These are phyloP conservation scores for Penicillium sp. DNA, from an alignment of 2,329 filamentous ascomycete genomes.

Conservation along the genomic window DNA sequence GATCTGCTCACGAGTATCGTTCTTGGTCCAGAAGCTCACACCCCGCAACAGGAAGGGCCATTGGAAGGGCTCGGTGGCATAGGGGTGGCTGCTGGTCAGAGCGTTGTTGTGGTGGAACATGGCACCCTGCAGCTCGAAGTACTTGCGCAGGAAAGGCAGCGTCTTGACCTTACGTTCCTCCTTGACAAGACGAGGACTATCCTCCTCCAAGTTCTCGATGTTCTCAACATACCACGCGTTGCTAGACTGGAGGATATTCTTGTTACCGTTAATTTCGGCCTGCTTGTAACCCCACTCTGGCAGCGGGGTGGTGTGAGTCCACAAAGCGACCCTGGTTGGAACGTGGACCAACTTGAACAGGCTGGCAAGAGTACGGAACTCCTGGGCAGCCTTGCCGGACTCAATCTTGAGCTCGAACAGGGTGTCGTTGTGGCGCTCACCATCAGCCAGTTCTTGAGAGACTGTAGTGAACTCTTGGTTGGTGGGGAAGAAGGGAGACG, in stretches of 20 bases:
- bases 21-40: conserved; percentile 99
- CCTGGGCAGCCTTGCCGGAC: conserved; percentile 73
- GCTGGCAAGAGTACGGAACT: conserved; percentile 86
- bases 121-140: conserved; percentile 90
- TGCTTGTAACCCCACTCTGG: conserved; percentile 97
- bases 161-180: conserved; percentile 76
- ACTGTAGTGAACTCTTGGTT: conserved; percentile 98
- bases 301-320: conserved; percentile 93
- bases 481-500: conserved; percentile 91
- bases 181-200: conserved; percentile 72
- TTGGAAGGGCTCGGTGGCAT: conserved; percentile 89
- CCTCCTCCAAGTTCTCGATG: conserved; percentile 72
- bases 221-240: conserved; percentile 96
- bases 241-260: conserved; percentile 83
- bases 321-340: conserved; percentile 97
- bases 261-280: conserved; percentile 99
- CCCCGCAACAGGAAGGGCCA: conserved; percentile 97
- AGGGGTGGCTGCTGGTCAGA: conserved; percentile 93
- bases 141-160: conserved; percentile 88
- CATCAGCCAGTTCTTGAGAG: conserved; percentile 67
- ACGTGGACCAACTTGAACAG: conserved; percentile 96
- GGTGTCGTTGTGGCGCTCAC: conserved; percentile 78
- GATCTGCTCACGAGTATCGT: conserved; percentile 91
- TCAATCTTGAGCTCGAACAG: conserved; percentile 92
- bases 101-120: conserved; percentile 99